A percentile compares a stretch with the other conserved stretches of the same genome.
phyloP scores from a whole-genome alignment of 2,329 filamentous ascomycete species.

The Xylariaceae sp. region DNA sequence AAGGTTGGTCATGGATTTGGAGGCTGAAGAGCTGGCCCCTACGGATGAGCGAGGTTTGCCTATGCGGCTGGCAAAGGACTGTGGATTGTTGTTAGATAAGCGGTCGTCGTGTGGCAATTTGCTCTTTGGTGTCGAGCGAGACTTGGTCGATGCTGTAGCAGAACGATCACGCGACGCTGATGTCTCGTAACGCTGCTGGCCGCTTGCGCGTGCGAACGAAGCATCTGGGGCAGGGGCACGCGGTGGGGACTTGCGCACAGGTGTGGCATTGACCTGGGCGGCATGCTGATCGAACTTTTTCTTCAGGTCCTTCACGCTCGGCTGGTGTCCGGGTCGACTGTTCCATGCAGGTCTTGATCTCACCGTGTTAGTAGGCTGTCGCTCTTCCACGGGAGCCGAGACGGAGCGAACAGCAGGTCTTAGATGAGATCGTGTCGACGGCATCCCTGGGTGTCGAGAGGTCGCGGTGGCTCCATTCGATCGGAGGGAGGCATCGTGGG shows the following conservation, averaged over 20 bases:
- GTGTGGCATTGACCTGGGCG: conserved; percentile 23
- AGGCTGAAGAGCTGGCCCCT: conserved; percentile 35
- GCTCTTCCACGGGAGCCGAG: conserved; percentile 54
- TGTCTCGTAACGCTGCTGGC: conserved; percentile 40
- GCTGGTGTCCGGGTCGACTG: conserved; percentile 41
- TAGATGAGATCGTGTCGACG: conserved; percentile 39
- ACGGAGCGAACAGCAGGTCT: conserved; percentile 50
- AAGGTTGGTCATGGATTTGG: conserved; percentile 45
- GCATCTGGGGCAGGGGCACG: conserved; percentile 9
- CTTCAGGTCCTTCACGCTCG: conserved; percentile 78
- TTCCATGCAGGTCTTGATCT: conserved; percentile 29
- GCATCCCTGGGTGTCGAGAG: conserved; percentile 45
- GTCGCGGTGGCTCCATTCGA: conserved; percentile 51
- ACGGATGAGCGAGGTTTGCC: conserved; percentile 47
- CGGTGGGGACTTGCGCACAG: conserved; percentile 34
- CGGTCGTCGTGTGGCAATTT: conserved; percentile 51
- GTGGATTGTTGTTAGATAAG: conserved; percentile 47
- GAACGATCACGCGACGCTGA: conserved; percentile 33
- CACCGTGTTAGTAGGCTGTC: conserved; percentile 28
- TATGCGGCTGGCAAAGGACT: conserved; percentile 60
- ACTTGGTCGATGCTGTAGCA: conserved; percentile 27
- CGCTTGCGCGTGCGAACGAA: conserved; percentile 27
- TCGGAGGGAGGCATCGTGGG: conserved; percentile 42
- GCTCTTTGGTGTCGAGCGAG: conserved; percentile 42
- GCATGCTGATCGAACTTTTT: conserved; percentile 72